Evolutionary conservation across 352 stramenopile species (phyloP).

Genomic region (Pythium coloratum): DNA sequence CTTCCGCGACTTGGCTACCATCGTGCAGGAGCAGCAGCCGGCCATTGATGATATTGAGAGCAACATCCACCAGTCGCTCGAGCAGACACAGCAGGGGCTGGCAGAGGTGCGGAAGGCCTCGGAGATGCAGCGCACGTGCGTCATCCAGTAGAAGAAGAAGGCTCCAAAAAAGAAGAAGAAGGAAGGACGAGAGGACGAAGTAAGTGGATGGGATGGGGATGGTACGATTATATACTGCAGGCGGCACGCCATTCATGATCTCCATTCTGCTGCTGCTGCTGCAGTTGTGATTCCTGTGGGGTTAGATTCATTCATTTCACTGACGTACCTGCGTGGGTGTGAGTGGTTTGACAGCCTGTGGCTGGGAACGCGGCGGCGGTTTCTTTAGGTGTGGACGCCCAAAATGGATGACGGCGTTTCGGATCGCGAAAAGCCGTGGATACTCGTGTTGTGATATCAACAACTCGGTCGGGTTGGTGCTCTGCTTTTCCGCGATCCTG

Average conservation of each 20-base stretch:
- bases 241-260: not conserved
- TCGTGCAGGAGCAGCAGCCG: constrained; percentile 85
- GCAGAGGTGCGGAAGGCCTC: constrained; percentile 86
- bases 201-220: not conserved
- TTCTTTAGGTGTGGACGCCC: not conserved
- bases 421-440: not conserved
- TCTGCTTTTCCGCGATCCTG: not conserved
- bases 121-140: constrained; percentile 70
- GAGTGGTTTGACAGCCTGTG: not conserved
- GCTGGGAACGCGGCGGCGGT: not conserved
- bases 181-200: not conserved
- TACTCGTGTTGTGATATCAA: not conserved
- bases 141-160: constrained; percentile 55
- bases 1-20: constrained; percentile 83
- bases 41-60: constrained; percentile 86
- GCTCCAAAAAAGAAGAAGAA: not conserved
- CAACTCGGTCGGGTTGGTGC: not conserved
- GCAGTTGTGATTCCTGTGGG: not conserved
- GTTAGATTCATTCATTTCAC: not conserved
- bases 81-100: constrained; percentile 82
- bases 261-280: not conserved
- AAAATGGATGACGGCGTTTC: not conserved
- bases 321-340: not conserved
- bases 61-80: constrained; percentile 81
- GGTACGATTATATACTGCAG: constrained; percentile 20